phyloP scores from a whole-genome alignment of 2,329 filamentous ascomycete species.

The Ceratocystis smalleyi region DNA sequence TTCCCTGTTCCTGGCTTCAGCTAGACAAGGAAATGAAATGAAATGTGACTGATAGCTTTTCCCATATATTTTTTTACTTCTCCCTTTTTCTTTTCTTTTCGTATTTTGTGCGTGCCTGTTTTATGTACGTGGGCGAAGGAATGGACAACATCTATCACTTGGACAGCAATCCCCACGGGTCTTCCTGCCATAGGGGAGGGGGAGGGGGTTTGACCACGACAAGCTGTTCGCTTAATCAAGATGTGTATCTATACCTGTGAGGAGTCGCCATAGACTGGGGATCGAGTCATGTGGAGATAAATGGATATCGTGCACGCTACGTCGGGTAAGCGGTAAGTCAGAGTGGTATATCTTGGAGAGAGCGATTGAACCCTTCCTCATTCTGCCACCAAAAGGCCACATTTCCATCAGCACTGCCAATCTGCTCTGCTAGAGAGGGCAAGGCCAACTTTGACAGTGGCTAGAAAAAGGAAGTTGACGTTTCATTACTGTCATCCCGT shows the following conservation, averaged over 20 bases:
- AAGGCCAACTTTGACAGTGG: not conserved
- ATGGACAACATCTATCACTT: not conserved
- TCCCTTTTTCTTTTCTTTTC: not conserved
- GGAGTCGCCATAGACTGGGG: not conserved
- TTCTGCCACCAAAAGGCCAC: not conserved
- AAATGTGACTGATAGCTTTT: not conserved
- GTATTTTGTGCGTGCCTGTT: not conserved
- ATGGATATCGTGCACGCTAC: not conserved
- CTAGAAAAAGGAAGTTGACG: not conserved
- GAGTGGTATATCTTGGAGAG: not conserved
- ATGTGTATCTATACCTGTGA: not conserved
- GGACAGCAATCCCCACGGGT: not conserved
- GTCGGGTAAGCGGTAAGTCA: too few relatives aligned
- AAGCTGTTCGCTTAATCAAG: not conserved
- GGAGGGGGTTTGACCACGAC: not conserved
- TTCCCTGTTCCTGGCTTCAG: slow-evolving; percentile 3
- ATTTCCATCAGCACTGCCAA: not conserved
- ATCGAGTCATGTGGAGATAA: not conserved
- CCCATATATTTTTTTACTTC: not conserved
- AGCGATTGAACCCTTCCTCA: not conserved
- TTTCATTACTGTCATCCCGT: not conserved
- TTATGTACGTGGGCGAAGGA: not conserved
- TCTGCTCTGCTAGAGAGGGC: not conserved
- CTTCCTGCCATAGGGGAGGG: not conserved
- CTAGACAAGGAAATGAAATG: slow-evolving; percentile 1